A percentile compares a stretch with the other conserved stretches of the same genome.
Conservation (phyloP, 2,329 filamentous ascomycete genomes). For the Hypoxylon sp. region DNA sequence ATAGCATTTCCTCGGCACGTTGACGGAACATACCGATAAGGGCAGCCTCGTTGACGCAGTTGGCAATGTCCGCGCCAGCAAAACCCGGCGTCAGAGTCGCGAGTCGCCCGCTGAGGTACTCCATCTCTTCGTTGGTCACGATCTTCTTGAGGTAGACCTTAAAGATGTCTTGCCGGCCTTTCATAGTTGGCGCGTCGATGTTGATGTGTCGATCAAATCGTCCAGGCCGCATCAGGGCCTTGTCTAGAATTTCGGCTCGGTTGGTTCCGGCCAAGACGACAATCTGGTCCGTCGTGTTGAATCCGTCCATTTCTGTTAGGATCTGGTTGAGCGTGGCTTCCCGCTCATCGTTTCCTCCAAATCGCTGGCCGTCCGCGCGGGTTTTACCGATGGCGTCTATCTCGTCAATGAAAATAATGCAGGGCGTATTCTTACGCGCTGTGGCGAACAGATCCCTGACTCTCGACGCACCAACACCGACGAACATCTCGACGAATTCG, state of each 20-base stretch:
- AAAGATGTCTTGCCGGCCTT: constrained; percentile 95
- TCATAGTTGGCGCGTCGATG: constrained; percentile 96
- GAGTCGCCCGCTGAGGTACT: constrained; percentile 86
- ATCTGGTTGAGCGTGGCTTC: constrained; percentile 98
- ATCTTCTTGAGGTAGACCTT: constrained; percentile 94
- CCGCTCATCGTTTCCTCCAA: constrained; percentile 94
- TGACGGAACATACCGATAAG: constrained; percentile 76
- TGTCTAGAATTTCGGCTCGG: constrained; percentile 91
- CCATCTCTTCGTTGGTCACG: constrained; percentile 87
- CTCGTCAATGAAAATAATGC: constrained; percentile 99
- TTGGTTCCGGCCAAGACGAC: constrained; percentile 98
- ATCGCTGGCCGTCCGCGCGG: constrained; percentile 77
- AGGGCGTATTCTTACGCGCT: constrained; percentile 93
- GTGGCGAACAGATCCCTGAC: constrained; percentile 95
- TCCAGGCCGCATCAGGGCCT: constrained; percentile 94
- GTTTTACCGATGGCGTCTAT: constrained; percentile 97
- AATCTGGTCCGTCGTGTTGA: constrained; percentile 96
- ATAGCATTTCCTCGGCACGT: constrained; percentile 7
- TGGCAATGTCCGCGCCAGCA: constrained; percentile 96
- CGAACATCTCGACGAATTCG: constrained; percentile 99
- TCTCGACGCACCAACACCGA: constrained; percentile 94
- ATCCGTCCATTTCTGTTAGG: constrained; percentile 98
- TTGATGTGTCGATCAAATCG: constrained; percentile 96
- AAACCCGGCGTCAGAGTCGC: constrained; percentile 95
- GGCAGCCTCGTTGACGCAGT: constrained; percentile 97